Evolutionary conservation across 208 protist species (phyloP), one percentile per base, ranked within the genome.

Genomic region (Acanthamoeba castellanii): DNA sequence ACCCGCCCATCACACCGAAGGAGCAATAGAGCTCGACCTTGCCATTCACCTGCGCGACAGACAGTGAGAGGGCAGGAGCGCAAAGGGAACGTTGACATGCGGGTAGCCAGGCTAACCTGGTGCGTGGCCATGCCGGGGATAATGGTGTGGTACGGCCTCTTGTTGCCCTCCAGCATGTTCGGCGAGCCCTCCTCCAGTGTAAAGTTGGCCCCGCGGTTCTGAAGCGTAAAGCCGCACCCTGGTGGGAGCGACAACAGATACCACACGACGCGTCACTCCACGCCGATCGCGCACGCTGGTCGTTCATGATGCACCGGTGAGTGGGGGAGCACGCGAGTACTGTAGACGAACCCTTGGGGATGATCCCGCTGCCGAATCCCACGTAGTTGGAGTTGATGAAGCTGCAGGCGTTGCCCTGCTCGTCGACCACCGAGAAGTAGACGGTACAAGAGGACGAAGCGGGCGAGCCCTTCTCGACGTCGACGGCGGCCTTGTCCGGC

Each of bases 81-180:
- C 34, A 3, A 50, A 25, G 76, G 13, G 3, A 74, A 13, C 0
- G 66, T 7, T 2, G 3, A 37, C 11, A n/a, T 74, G 66, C 18
- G 25, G 32, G 66, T 27, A 55, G 34, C 14, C 61, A 7, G 25
- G 27, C 6, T 22, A 18, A 57, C 76, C 45, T 30, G 59, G 37
- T 96, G 70, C 0, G 95, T 97, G 5, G 85, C 82, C 94, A 98
- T 97, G 45, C 94, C 95, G 1, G 98, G 98, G 61, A 98, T 98
- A 89, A 98, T 98, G 18, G 98, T 98, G 96, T 98, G 98, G 94
- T 98, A 98, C 18, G 97, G 97, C 59, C 98, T 52, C 95, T 98
- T 98, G 30, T 74, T 22, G 0, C 96, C 96, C 27, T 8, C 93
- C 5, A 98, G 32, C 8, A 13, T 50, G 88, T 98, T 98, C 11